phyloP scores from a whole-genome alignment of 805 yeast genomes.

The Suhomyces kilbournensis region DNA sequence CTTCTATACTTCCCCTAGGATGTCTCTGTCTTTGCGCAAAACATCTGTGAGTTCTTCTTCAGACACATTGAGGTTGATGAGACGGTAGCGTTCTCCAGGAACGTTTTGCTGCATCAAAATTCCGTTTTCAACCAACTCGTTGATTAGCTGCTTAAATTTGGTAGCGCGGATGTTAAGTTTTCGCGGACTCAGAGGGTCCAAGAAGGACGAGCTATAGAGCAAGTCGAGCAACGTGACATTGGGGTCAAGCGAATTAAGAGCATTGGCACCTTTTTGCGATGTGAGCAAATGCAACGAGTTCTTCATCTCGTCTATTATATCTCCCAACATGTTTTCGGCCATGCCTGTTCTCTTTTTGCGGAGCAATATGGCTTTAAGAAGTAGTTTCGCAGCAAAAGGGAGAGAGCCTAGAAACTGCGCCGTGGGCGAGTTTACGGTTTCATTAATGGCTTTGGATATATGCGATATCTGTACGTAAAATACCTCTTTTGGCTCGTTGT shows the following conservation, averaged over 20 bases:
- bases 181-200: neutral
- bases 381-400: conserved; percentile 67
- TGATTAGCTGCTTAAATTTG: conserved; percentile 58
- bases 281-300: conserved; percentile 46
- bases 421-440: conserved; percentile 75
- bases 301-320: conserved; percentile 72
- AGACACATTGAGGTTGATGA: conserved; percentile 64
- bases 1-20: neutral
- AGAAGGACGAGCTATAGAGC: conserved; percentile 18
- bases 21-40: conserved; percentile 33
- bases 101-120: conserved; percentile 64
- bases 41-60: conserved; percentile 66
- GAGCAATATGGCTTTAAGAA: conserved; percentile 65
- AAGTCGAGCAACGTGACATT: conserved; percentile 30
- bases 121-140: conserved; percentile 78
- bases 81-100: conserved; percentile 63
- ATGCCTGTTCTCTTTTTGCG: conserved; percentile 64
- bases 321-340: conserved; percentile 72
- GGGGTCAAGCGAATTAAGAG: conserved; percentile 15
- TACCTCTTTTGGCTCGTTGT: conserved; percentile 27
- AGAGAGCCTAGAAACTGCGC: conserved; percentile 54
- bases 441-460: conserved; percentile 75
- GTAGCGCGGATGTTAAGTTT: conserved; percentile 45
- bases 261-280: conserved; percentile 18
- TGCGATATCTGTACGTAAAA: conserved; percentile 68